These are phyloP conservation scores for Thielaviopsis populi DNA, from an alignment of 2,329 filamentous ascomycete genomes.

Conservation along the genomic window DNA sequence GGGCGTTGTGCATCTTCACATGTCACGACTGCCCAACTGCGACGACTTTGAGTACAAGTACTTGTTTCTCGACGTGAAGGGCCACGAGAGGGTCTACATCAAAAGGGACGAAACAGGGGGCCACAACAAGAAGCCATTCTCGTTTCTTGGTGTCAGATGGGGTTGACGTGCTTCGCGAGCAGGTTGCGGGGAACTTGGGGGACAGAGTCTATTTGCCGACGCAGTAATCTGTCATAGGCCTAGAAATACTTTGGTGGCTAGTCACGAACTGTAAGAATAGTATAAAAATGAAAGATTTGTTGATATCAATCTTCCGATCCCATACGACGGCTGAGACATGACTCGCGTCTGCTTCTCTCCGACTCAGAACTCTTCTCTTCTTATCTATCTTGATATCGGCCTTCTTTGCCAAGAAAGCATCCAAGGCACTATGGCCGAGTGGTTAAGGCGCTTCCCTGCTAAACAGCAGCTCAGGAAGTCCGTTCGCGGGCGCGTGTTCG, in stretches of 20 bases:
- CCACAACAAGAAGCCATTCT: conserved; percentile 30
- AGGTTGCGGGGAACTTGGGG: background rate
- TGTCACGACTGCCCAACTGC: conserved; percentile 51
- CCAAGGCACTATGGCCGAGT: conserved; percentile 15
- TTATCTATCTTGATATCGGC: background rate
- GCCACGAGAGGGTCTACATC: conserved; percentile 49
- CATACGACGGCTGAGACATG: too few relatives aligned
- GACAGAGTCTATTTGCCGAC: background rate
- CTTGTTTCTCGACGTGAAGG: conserved; percentile 65
- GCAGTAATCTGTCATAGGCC: too few relatives aligned
- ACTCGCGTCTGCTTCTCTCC: too few relatives aligned
- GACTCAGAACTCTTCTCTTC: too few relatives aligned
- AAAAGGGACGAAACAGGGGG: conserved; percentile 36
- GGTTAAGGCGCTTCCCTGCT: conserved; percentile 17
- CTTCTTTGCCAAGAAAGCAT: background rate
- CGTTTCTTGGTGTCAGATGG: conserved; percentile 50
- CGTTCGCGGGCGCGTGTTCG: conserved; percentile 15
- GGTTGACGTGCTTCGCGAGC: conserved; percentile 20
- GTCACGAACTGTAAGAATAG: background rate
- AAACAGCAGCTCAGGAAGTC: conserved; percentile 9
- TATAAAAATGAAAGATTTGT: background rate
- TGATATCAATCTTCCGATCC: background rate
- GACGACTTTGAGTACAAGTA: conserved; percentile 64
- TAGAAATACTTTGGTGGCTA: too few relatives aligned
- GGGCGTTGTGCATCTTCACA: conserved; percentile 63